A percentile compares a stretch with the other conserved stretches of the same genome.
Evolutionary conservation across 2,329 filamentous ascomycete species (phyloP).

Genomic region (Chaetoscypha palmicola): DNA sequence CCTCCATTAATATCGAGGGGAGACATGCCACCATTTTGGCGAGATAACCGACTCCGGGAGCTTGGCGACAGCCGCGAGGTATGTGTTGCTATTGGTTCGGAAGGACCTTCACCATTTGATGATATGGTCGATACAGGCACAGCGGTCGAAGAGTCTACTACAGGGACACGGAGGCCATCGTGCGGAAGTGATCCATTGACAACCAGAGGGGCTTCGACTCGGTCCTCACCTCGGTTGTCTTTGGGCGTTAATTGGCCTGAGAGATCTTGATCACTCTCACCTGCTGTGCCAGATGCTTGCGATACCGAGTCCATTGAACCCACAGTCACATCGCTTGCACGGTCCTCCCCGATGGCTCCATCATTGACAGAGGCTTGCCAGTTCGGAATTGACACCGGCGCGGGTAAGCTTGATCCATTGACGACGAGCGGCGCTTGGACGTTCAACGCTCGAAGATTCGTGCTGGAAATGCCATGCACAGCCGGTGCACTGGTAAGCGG

Average conservation of each 20-base stretch:
- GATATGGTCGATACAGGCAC: constrained; percentile 7
- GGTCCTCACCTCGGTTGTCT: constrained; percentile 15
- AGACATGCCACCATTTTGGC: constrained; percentile 28
- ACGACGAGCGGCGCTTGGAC: constrained; percentile 26
- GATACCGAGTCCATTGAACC: constrained; percentile 27
- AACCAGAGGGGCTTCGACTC: constrained; percentile 19
- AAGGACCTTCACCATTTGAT: constrained; percentile 15
- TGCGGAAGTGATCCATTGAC: constrained; percentile 24
- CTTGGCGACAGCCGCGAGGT: constrained; percentile 24
- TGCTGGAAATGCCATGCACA: constrained; percentile 24
- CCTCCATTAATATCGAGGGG: constrained; percentile 27
- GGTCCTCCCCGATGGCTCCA: constrained; percentile 23
- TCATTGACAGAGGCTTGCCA: constrained; percentile 25
- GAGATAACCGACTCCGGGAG: constrained; percentile 19
- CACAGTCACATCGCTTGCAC: constrained; percentile 17
- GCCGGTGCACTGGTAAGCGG: constrained; percentile 17
- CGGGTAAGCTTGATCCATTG: constrained; percentile 27
- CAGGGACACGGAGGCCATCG: background rate
- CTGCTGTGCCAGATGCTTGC: constrained; percentile 20
- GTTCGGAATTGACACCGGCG: constrained; percentile 23
- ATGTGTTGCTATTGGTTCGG: constrained; percentile 16
- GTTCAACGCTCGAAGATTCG: constrained; percentile 25
- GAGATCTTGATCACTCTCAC: constrained; percentile 22
- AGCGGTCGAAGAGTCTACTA: background rate
- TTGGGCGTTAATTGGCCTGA: constrained; percentile 25